Evolutionary conservation across 257 asterid genomes (phyloP), one percentile per base, ranked within the genome.

Genomic region (Gynochthodes officinalis): DNA sequence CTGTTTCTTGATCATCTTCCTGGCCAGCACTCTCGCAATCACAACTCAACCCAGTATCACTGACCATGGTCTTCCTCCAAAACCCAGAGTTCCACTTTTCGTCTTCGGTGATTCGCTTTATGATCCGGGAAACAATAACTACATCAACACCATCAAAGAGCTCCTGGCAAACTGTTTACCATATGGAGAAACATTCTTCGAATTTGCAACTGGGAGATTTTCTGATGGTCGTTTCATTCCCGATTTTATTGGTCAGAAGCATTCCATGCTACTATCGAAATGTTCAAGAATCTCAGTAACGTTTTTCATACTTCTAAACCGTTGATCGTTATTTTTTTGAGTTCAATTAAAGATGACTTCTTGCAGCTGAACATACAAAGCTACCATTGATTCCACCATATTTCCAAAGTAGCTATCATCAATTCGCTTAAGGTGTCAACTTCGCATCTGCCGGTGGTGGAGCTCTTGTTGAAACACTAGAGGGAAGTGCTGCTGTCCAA

Each of bases 391-490:
- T 82, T 73, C 84, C 82, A 12, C 84, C 91, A 1, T 81, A 83
- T 78, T 77, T 84, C 48, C 74, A 81, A 69, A 77, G 84, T 10
- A 75, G 77, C 25, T 78, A 77, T 75, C 18, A 77, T 3, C 64
- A 71, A 27, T 73, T 74, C 70, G 59, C 59, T 72, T 67, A 70
- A 75, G 94, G 96, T 37, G 85, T 78, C 63, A 89, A 84, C 74
- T 87, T 89, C 78, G 96, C 96, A 40, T 89, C 96, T 1, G 91
- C 80, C 25, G 93, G 93, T 25, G 93, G 87, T n/a, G 94, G 96
- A 69, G 89, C 84, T 64, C 79, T 89, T 32, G 70, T 83, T 23
- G 80, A 79, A 58, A 89, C 96, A 49, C 85, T 82, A 68, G 72
- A 68, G 58, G 96, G 94, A 44, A 46, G 54, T 81, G 93, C 84